Conservation (phyloP, 2,329 filamentous ascomycete genomes). For the Apiospora hydei region DNA sequence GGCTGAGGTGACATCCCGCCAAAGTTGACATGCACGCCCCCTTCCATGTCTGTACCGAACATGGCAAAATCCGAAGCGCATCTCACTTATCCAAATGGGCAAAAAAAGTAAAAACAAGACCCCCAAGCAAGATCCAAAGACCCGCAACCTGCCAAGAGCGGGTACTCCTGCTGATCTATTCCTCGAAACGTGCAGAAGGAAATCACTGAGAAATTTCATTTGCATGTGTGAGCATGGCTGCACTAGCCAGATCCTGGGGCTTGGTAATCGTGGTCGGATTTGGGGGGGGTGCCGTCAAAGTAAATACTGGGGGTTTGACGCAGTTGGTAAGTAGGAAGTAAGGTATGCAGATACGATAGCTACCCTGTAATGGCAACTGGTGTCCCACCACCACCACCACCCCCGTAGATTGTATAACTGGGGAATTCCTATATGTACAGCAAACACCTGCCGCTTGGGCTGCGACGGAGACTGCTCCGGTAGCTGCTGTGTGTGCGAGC, state of each 20-base stretch:
- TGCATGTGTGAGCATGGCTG: neutral
- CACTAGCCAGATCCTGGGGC: neutral
- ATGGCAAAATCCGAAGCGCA: neutral
- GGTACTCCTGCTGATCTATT: conserved; percentile 1
- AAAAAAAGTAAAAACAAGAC: neutral
- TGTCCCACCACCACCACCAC: neutral
- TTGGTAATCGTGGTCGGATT: neutral
- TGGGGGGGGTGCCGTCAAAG: neutral
- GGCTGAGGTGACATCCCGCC: neutral
- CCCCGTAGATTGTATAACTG: neutral
- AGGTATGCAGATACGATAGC: neutral
- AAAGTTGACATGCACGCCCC: neutral
- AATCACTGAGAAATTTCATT: neutral
- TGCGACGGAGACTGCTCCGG: conserved; percentile 4
- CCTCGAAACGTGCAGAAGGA: neutral
- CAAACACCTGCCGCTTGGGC: neutral
- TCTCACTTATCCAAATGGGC: neutral
- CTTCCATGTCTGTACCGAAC: neutral
- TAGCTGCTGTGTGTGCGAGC: neutral
- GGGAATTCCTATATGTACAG: neutral
- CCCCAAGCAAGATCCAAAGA: neutral
- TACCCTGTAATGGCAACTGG: neutral
- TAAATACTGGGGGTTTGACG: neutral
- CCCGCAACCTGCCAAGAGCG: conserved; percentile 6
- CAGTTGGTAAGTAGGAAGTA: neutral